A percentile compares a stretch with the other conserved stretches of the same genome.
Evolutionary conservation across 345 rosid species (phyloP).

Genomic region (Trapa bicornis): DNA sequence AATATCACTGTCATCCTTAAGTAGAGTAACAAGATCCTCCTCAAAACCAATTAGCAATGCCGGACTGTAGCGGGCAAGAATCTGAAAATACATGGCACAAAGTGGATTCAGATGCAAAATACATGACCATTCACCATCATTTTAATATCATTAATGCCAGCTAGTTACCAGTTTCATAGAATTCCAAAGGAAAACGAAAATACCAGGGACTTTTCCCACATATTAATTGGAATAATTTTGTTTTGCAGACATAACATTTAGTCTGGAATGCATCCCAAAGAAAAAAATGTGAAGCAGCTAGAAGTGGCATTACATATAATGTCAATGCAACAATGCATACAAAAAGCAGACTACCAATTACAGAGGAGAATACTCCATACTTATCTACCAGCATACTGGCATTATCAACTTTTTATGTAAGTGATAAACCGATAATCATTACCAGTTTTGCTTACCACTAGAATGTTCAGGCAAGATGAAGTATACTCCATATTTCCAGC

Average conservation of each 20-base stretch:
- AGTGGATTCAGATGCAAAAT: conserved; percentile 6
- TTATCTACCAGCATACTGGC: neutral
- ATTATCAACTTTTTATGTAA: neutral
- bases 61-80: conserved; percentile 79
- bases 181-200: too few species aligned
- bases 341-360: neutral
- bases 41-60: conserved; percentile 65
- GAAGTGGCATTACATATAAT: neutral
- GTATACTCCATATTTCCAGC: conserved; percentile 35
- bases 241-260: neutral
- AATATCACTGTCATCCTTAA: conserved; percentile 77
- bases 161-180: too few species aligned
- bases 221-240: neutral
- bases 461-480: conserved; percentile 71
- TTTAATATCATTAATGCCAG: neutral
- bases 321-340: neutral
- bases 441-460: conserved; percentile 54
- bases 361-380: neutral
- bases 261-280: neutral
- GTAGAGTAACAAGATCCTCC: conserved; percentile 64
- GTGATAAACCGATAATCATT: neutral
- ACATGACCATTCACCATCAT: neutral
- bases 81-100: conserved; percentile 30
- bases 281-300: neutral
- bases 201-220: neutral